Conservation (phyloP, 2,329 filamentous ascomycete genomes). For the Ophiostoma tasmaniense region DNA sequence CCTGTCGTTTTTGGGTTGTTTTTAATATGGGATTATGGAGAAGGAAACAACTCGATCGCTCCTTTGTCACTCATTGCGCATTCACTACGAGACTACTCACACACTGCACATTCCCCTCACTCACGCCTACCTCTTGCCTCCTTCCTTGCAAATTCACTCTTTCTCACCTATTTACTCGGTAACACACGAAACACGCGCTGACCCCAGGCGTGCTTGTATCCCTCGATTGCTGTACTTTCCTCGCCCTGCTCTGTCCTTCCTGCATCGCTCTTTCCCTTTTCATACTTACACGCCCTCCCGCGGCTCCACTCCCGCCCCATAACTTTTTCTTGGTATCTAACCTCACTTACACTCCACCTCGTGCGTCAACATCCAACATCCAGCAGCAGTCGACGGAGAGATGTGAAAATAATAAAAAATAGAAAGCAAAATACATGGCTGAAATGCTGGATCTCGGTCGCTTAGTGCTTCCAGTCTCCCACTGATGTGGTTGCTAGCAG, state of each 20-base stretch:
- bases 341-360: conserved; percentile 5
- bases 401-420: not conserved
- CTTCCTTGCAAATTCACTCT: not conserved
- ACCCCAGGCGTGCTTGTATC: conserved; percentile 2
- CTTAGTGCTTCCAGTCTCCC: not conserved
- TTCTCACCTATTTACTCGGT: not conserved
- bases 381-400: not conserved
- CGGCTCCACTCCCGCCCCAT: conserved; percentile 10
- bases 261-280: conserved; percentile 5
- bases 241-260: not conserved
- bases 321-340: conserved; percentile 5
- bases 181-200: not conserved
- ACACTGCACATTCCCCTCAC: not conserved
- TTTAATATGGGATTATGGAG: not conserved
- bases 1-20: not conserved
- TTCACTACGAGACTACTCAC: too few relatives aligned
- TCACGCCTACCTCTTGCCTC: not conserved
- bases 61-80: not conserved
- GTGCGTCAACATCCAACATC: conserved; percentile 7
- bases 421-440: not conserved
- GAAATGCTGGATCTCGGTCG: not conserved
- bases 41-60: not conserved
- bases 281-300: conserved; percentile 2
- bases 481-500: too few relatives aligned
- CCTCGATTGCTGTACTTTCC: conserved; percentile 4